A percentile compares a stretch with the other conserved stretches of the same genome.
phyloP scores from a whole-genome alignment of 495 filamentous ascomycete species.

The Hapsidospora chrysogenum region DNA sequence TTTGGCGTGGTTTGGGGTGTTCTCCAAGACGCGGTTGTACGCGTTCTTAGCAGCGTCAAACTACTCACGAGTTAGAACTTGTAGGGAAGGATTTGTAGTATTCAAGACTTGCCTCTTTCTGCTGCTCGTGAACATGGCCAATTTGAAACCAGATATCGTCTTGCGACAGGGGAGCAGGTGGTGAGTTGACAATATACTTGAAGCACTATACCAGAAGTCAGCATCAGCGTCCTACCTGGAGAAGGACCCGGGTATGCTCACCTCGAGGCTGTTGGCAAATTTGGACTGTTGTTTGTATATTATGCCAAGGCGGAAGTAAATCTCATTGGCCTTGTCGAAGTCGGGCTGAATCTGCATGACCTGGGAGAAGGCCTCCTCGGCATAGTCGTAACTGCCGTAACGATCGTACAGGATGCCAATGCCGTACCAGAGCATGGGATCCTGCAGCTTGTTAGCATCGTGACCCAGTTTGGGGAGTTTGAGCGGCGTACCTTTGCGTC shows the following conservation, averaged over 20 bases:
- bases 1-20: constrained; percentile 93
- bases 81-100: background rate
- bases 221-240: constrained; percentile 6
- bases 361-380: constrained; percentile 95
- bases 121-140: constrained; percentile 95
- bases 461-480: background rate
- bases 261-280: constrained; percentile 81
- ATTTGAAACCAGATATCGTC: constrained; percentile 99
- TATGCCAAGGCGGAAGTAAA: constrained; percentile 96
- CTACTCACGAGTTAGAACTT: constrained; percentile 34
- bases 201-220: constrained; percentile 54
- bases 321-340: constrained; percentile 98
- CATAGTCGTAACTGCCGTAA: constrained; percentile 93
- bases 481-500: constrained; percentile 67
- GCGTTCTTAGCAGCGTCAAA: constrained; percentile 84
- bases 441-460: constrained; percentile 33
- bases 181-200: constrained; percentile 90
- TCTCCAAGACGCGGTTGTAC: constrained; percentile 84
- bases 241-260: constrained; percentile 20
- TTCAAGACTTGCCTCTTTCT: constrained; percentile 75
- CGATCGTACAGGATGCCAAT: constrained; percentile 97
- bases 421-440: constrained; percentile 97
- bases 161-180: constrained; percentile 82
- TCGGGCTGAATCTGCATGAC: constrained; percentile 98
- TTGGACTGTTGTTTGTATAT: constrained; percentile 99